Conservation (phyloP, 805 yeast species). For the Priceomyces fermenticarens region DNA sequence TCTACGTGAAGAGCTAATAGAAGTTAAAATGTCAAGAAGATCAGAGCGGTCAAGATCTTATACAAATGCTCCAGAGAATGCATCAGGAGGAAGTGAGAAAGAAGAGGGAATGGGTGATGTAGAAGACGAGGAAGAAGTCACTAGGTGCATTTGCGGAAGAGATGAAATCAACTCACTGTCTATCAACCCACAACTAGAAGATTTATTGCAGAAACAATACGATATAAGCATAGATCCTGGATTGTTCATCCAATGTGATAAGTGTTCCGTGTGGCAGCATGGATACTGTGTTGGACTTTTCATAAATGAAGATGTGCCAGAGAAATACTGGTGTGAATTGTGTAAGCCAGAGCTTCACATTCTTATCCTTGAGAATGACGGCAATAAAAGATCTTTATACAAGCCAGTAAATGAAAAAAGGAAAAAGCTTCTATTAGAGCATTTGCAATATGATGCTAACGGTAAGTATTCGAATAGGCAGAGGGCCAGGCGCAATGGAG, state of each 20-base stretch:
- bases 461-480: conserved; percentile 9
- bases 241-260: conserved; percentile 79
- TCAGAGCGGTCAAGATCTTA: conserved; percentile 24
- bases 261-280: conserved; percentile 96
- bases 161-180: conserved; percentile 31
- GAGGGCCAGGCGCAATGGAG: conserved; percentile 16
- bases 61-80: conserved; percentile 11
- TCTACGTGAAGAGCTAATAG: too few relatives aligned
- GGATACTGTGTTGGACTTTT: conserved; percentile 90
- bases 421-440: conserved; percentile 31
- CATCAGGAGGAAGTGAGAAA: conserved; percentile 13
- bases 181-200: conserved; percentile 22
- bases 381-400: conserved; percentile 32
- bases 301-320: conserved; percentile 76
- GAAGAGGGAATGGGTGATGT: conserved; percentile 22
- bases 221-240: conserved; percentile 50
- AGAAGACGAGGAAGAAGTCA: conserved; percentile 40
- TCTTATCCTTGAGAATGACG: conserved; percentile 31
- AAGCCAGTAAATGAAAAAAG: conserved; percentile 40
- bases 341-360: conserved; percentile 85
- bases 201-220: conserved; percentile 28
- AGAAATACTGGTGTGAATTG: conserved; percentile 90
- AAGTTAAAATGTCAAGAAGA: conserved; percentile 23
- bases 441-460: conserved; percentile 9
- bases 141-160: conserved; percentile 41